These are phyloP conservation scores for Xylaria bambusicola DNA, from an alignment of 495 filamentous ascomycete genomes.

Conservation along the genomic window DNA sequence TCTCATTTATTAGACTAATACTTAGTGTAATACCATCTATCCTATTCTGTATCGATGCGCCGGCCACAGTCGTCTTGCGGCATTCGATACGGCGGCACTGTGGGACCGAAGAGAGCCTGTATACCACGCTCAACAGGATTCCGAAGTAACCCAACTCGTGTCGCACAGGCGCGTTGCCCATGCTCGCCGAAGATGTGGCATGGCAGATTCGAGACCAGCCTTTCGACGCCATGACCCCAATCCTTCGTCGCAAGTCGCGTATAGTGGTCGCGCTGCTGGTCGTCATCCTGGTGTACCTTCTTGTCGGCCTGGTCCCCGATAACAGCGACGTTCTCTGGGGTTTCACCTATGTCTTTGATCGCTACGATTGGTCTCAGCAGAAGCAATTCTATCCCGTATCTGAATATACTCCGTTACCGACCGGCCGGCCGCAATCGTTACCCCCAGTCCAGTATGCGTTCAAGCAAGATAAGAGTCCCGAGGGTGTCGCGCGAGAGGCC, in stretches of 20 bases:
- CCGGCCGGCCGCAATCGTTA: conserved; percentile 34
- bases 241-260: conserved; percentile 34
- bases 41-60: conserved; percentile 11
- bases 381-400: conserved; percentile 35
- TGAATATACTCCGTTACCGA: conserved; percentile 38
- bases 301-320: conserved; percentile 33
- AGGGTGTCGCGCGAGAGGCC: conserved; percentile 29
- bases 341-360: conserved; percentile 36
- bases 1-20: background rate
- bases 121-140: background rate
- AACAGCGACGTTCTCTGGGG: conserved; percentile 31
- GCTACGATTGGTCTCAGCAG: conserved; percentile 47
- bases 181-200: conserved; percentile 35
- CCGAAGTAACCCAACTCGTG: background rate
- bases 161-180: conserved; percentile 8
- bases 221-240: conserved; percentile 24
- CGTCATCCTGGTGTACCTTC: conserved; percentile 28
- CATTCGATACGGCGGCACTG: background rate
- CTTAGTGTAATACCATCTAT: background rate
- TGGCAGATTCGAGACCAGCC: conserved; percentile 30
- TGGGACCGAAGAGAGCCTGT: background rate
- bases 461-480: conserved; percentile 32
- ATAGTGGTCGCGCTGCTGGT: conserved; percentile 21
- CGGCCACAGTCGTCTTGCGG: background rate
- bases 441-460: conserved; percentile 46